phyloP scores from a whole-genome alignment of 768 basidiomycete species.

The Termitomyces sp. region DNA sequence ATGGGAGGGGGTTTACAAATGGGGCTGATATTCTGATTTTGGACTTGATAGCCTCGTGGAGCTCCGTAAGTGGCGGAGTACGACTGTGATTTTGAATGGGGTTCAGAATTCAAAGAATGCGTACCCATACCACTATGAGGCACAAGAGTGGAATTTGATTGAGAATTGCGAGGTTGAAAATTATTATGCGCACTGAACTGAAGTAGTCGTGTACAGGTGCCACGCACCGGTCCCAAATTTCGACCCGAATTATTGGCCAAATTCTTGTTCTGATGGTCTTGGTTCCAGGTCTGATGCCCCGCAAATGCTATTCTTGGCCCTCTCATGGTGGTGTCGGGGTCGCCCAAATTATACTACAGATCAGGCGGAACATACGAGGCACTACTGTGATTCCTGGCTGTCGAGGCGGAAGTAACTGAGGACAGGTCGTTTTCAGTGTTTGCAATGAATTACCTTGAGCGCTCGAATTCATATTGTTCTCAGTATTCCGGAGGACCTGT shows the following conservation, averaged over 20 bases:
- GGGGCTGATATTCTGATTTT: conserved; percentile 11
- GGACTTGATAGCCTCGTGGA: conserved; percentile 6
- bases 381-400: no score
- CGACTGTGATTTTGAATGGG: neutral
- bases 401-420: neutral
- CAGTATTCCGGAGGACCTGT: neutral
- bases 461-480: no score
- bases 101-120: neutral
- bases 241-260: neutral
- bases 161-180: neutral
- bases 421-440: neutral
- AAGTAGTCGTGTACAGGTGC: neutral
- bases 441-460: neutral
- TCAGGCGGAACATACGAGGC: neutral
- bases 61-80: neutral
- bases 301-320: neutral
- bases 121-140: neutral
- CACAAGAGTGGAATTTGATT: neutral
- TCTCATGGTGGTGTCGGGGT: neutral
- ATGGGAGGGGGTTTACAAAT: neutral
- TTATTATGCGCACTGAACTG: neutral
- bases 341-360: neutral
- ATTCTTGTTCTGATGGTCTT: neutral
- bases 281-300: conserved; percentile 5
- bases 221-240: neutral